A percentile compares a stretch with the other conserved stretches of the same genome.
phyloP scores from a whole-genome alignment of 2,329 filamentous ascomycete species.

The Plectosphaerella cucumerina region DNA sequence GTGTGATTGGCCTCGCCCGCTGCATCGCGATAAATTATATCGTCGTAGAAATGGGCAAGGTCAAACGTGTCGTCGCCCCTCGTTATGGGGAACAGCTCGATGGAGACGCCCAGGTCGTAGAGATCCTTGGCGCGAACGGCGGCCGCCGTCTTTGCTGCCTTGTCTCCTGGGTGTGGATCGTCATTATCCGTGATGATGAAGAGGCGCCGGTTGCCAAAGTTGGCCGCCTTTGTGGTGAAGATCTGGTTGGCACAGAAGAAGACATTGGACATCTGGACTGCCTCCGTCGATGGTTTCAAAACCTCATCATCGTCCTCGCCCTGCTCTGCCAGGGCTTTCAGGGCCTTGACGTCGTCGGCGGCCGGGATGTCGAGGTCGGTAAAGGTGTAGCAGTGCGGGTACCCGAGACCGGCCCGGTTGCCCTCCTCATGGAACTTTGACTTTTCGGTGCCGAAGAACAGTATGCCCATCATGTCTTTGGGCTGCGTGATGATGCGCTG shows the following conservation, averaged over 20 bases:
- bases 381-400: constrained; percentile 90
- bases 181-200: constrained; percentile 97
- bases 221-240: constrained; percentile 90
- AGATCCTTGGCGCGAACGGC: constrained; percentile 88
- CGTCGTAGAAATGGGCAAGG: constrained; percentile 84
- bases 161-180: constrained; percentile 71
- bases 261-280: constrained; percentile 79
- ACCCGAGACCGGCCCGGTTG: constrained; percentile 57
- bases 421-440: constrained; percentile 72
- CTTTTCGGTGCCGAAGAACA: constrained; percentile 86
- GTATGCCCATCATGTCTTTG: constrained; percentile 93
- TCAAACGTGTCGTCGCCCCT: constrained; percentile 69
- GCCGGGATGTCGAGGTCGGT: constrained; percentile 84
- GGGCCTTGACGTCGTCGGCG: constrained; percentile 76
- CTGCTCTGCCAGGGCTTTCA: constrained; percentile 74
- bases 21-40: constrained; percentile 83
- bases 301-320: constrained; percentile 68
- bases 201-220: constrained; percentile 87
- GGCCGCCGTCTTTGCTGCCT: constrained; percentile 68
- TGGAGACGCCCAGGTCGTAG: constrained; percentile 86
- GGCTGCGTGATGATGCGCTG: constrained; percentile 97
- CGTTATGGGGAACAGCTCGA: constrained; percentile 90
- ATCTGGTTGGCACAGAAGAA: constrained; percentile 95
- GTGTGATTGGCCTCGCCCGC: constrained; percentile 58
- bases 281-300: constrained; percentile 64